These are phyloP conservation scores for Volvariella surrecta DNA, from an alignment of 1,284 basidiomycete genomes.

Conservation along the genomic window DNA sequence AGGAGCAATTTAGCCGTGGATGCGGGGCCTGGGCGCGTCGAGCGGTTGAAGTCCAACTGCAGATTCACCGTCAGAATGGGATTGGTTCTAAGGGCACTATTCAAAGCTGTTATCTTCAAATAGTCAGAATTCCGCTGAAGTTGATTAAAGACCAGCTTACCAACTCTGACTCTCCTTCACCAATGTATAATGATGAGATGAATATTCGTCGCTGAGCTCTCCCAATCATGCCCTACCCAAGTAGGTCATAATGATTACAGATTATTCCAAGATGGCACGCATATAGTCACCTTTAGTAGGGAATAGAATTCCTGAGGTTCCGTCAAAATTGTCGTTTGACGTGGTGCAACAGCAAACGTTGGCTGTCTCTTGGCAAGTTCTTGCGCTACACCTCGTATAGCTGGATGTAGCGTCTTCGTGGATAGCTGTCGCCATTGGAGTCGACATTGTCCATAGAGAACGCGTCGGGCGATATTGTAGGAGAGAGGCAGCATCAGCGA, in stretches of 20 bases:
- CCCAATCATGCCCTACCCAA: slow-evolving; percentile 59
- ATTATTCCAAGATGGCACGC: background rate
- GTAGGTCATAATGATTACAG: slow-evolving; percentile 4
- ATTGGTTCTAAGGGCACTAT: slow-evolving; percentile 49
- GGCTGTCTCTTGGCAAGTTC: slow-evolving; percentile 30
- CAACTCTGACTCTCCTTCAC: slow-evolving; percentile 59
- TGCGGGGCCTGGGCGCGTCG: slow-evolving; percentile 74
- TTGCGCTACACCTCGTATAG: slow-evolving; percentile 28
- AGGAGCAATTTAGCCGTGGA: slow-evolving; percentile 72
- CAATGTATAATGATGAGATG: slow-evolving; percentile 82
- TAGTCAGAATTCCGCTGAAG: slow-evolving; percentile 2
- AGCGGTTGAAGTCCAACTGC: slow-evolving; percentile 85
- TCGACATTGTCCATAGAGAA: background rate
- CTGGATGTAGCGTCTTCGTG: slow-evolving; percentile 19
- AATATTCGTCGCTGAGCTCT: slow-evolving; percentile 72
- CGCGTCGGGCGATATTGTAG: background rate
- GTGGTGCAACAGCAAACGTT: slow-evolving; percentile 26
- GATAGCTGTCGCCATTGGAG: slow-evolving; percentile 16
- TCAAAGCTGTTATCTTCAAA: slow-evolving; percentile 61
- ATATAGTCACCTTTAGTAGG: slow-evolving; percentile 25
- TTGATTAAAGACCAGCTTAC: slow-evolving; percentile 31
- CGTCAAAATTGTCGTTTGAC: slow-evolving; percentile 26
- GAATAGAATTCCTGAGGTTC: slow-evolving; percentile 33
- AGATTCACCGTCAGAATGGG: slow-evolving; percentile 64
- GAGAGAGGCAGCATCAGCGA: background rate